Evolutionary conservation across 257 asterid genomes (phyloP).

Genomic region (Penstemon barbatus): DNA sequence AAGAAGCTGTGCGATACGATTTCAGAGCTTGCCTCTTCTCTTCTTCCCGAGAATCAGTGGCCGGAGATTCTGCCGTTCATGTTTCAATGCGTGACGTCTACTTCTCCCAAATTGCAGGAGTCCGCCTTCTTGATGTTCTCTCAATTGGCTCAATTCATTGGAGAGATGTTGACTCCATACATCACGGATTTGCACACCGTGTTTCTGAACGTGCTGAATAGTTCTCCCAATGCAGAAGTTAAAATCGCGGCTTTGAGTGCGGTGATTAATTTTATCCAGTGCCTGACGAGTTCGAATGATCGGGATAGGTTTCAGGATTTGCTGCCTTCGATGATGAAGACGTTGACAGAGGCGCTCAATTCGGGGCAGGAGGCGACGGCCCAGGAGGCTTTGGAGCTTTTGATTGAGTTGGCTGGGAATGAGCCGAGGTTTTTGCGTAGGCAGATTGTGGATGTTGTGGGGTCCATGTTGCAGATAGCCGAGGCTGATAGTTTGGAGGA

Average conservation of each 20-base stretch:
- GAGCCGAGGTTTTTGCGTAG: conserved; percentile 91
- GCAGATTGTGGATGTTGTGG: conserved; percentile 91
- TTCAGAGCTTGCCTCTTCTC: conserved; percentile 87
- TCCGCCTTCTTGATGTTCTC: conserved; percentile 80
- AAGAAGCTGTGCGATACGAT: conserved; percentile 86
- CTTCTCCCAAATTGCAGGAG: conserved; percentile 66
- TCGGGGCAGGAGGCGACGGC: conserved; percentile 92
- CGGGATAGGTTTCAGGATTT: conserved; percentile 96
- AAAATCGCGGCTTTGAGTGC: conserved; percentile 95
- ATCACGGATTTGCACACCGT: conserved; percentile 84
- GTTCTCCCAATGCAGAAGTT: conserved; percentile 60
- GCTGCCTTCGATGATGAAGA: conserved; percentile 90
- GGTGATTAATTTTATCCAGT: conserved; percentile 85
- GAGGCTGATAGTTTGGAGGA: conserved; percentile 92
- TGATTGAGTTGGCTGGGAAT: conserved; percentile 92
- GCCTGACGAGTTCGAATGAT: conserved; percentile 64
- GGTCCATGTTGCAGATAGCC: conserved; percentile 89
- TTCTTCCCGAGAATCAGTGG: conserved; percentile 85
- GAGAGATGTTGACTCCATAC: conserved; percentile 63
- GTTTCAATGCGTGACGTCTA: conserved; percentile 86
- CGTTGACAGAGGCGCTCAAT: conserved; percentile 89
- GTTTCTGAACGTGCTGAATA: conserved; percentile 61
- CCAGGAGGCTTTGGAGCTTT: conserved; percentile 87
- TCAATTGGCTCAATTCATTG: conserved; percentile 77
- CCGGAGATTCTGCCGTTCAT: conserved; percentile 86